Base-by-base conservation (phyloP, 192 early-diverging fungal genomes). In the Phycomyces blakesleeanus region DNA sequence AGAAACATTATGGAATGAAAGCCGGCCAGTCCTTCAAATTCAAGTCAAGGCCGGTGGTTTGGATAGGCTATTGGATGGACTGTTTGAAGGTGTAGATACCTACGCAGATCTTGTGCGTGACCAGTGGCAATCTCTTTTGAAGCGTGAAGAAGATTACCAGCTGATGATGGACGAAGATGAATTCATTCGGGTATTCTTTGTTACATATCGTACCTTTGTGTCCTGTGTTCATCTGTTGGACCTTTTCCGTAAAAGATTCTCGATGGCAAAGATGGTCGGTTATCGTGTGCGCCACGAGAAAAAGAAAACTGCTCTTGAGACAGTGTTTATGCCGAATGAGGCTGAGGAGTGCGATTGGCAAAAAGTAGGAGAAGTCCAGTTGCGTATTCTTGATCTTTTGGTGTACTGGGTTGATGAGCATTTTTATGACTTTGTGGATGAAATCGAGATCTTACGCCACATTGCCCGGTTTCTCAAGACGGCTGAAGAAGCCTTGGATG, bases 201-300 rank as follows among this genome's bases (percentile, higher is more conserved):
- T 79, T 12, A 87, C 85, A 20, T 89, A 85, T 67, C 81, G 87
- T 18, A 81, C 78, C 49, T 88, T 85, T 58, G 82, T 85, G 62
- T 68, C 76, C 5, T 25, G 59, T 11, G 65, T 41, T 21, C 66
- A 69, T 7, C 50, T 83, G 16, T 55, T 83, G 18, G 76, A 80
- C 16, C 67, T 73, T 18, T 51, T 83, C 14, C 60, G 65, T 34
- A 68, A 66, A 14, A 67, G 66, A 47, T 83, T 76, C 39, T 61
- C 61, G 0, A 69, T 70, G 16, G 76, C 81, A 4, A 69, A 74
- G 22, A 54, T 63, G 18, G 29, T 61, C 34, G 59, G 59, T 0
- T 26, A 49, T n/a, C 24, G 34, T 20, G 34, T 47, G n/a, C 44
- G 37, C 3, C 59, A 37, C 16, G 44, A 49, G 37, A 42, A 51